These are phyloP conservation scores for Trematosphaeria pertusa DNA, from an alignment of 2,329 filamentous ascomycete species.

Conservation along the genomic window DNA sequence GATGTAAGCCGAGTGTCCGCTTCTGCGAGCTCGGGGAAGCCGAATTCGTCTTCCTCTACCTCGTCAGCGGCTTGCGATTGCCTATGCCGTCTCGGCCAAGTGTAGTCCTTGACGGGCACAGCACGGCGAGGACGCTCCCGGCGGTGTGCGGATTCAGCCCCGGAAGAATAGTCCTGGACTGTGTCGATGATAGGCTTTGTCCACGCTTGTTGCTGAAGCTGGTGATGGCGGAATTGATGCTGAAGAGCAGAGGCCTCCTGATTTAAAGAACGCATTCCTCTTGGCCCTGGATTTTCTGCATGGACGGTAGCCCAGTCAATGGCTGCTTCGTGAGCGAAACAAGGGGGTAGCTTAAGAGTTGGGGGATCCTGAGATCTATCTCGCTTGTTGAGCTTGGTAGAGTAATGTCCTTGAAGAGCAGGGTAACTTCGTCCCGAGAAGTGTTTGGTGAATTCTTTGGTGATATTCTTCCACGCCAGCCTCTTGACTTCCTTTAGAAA, in stretches of 20 bases:
- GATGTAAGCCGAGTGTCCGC: constrained; percentile 8
- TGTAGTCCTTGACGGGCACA: constrained; percentile 34
- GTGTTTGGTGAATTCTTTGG: constrained; percentile 27
- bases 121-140: constrained; percentile 30
- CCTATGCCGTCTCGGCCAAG: constrained; percentile 26
- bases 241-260: neutral
- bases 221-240: neutral
- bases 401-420: constrained; percentile 38
- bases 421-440: constrained; percentile 40
- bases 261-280: neutral
- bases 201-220: neutral
- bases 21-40: neutral
- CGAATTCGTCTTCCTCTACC: constrained; percentile 3
- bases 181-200: constrained; percentile 1
- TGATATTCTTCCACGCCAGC: constrained; percentile 47
- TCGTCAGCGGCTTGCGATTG: constrained; percentile 11
- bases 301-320: constrained; percentile 32
- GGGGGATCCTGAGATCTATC: constrained; percentile 32
- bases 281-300: constrained; percentile 10
- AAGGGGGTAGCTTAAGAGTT: constrained; percentile 27
- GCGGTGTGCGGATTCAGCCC: constrained; percentile 20
- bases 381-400: constrained; percentile 32
- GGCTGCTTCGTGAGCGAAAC: constrained; percentile 32
- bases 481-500: constrained; percentile 51
- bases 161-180: constrained; percentile 25